A percentile compares a stretch with the other conserved stretches of the same genome.
Evolutionary conservation across 1,139 yeast species (phyloP).

Genomic region (Debaryomyces udenii): DNA sequence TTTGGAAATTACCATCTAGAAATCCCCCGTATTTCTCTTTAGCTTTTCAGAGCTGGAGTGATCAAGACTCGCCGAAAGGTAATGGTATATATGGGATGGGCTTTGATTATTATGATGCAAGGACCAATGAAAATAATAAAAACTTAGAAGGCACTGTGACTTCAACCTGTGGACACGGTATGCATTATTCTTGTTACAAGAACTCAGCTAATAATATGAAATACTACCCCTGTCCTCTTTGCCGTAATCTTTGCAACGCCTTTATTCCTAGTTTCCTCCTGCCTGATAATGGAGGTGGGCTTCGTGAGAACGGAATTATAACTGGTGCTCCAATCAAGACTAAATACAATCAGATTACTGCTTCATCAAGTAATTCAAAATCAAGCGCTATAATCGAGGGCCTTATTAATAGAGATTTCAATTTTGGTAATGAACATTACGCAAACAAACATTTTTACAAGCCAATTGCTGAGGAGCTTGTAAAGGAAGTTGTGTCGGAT

Average conservation of each 20-base stretch:
- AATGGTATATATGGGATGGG: constrained; percentile 31
- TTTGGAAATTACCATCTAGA: constrained; percentile 51
- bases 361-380: constrained; percentile 19
- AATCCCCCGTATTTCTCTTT: constrained; percentile 14
- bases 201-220: constrained; percentile 29
- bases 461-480: constrained; percentile 12
- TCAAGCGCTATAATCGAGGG: constrained; percentile 13
- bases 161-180: constrained; percentile 70
- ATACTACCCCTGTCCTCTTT: constrained; percentile 62
- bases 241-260: constrained; percentile 53
- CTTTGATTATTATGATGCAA: constrained; percentile 18
- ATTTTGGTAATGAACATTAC: constrained; percentile 1
- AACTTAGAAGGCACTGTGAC: constrained; percentile 36
- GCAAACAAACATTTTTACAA: constrained; percentile 6
- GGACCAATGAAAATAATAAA: constrained; percentile 14
- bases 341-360: constrained; percentile 25
- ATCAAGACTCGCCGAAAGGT: constrained; percentile 16
- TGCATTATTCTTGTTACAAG: constrained; percentile 60
- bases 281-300: constrained; percentile 22
- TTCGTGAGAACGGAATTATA: constrained; percentile 14
- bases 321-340: constrained; percentile 17
- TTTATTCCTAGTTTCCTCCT: constrained; percentile 47
- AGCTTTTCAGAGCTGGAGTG: constrained; percentile 34
- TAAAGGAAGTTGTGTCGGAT: constrained; percentile 16
- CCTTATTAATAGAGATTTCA: constrained; percentile 18